phyloP scores from a whole-genome alignment of 148 eudicot species.

The Amaranthus hypochondriacus region DNA sequence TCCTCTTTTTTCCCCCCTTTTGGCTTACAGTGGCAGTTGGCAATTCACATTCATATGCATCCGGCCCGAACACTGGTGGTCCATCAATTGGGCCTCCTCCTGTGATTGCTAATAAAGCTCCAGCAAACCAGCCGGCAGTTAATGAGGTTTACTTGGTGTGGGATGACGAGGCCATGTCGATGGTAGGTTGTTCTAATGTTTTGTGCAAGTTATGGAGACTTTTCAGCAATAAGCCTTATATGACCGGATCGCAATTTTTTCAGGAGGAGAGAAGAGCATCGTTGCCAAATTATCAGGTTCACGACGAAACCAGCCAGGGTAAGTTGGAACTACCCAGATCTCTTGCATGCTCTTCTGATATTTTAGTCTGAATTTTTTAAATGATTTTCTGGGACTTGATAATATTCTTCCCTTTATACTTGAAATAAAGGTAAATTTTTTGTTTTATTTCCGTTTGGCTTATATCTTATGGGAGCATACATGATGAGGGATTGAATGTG shows the following conservation, averaged over 20 bases:
- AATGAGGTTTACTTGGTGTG: conserved; percentile 97
- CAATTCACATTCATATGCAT: conserved; percentile 86
- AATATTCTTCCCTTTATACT: conserved; percentile 15
- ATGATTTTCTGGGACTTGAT: conserved; percentile 23
- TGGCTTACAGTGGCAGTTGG: conserved; percentile 33
- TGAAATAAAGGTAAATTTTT: conserved; percentile 25
- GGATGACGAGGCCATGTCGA: conserved; percentile 99
- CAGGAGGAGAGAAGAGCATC: conserved; percentile 99
- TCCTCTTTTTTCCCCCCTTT: background rate
- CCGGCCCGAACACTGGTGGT: conserved; percentile 96
- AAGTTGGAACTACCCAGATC: conserved; percentile 52
- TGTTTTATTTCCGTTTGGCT: conserved; percentile 2
- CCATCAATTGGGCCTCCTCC: conserved; percentile 99
- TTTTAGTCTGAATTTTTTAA: conserved; percentile 14
- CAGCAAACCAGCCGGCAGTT: conserved; percentile 61
- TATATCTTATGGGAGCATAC: conserved; percentile 8
- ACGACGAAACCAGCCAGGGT: conserved; percentile 99
- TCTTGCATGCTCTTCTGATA: conserved; percentile 18
- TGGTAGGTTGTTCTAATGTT: conserved; percentile 49
- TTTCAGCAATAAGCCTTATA: background rate
- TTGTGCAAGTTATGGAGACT: background rate
- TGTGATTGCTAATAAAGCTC: conserved; percentile 84
- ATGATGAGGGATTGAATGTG: conserved; percentile 11
- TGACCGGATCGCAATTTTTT: conserved; percentile 13
- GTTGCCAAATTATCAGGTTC: conserved; percentile 91